phyloP scores from a whole-genome alignment of 2,329 filamentous ascomycete species.

The Pseudonectria foliicola region DNA sequence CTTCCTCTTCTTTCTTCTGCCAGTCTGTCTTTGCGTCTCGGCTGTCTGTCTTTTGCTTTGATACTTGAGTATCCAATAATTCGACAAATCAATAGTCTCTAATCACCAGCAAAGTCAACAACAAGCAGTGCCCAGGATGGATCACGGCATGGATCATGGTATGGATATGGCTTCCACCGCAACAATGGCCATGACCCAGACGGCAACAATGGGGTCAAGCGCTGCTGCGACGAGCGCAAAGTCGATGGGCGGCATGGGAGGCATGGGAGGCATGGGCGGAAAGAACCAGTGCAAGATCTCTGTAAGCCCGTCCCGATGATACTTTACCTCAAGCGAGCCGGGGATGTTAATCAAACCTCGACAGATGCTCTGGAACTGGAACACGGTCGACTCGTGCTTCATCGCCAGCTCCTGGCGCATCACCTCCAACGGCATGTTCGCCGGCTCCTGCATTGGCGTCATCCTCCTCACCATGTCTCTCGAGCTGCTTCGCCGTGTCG shows the following conservation, averaged over 20 bases:
- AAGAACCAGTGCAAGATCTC: conserved; percentile 31
- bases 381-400: conserved; percentile 65
- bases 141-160: conserved; percentile 1
- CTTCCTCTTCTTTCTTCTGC: no score
- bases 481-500: conserved; percentile 62
- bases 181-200: conserved; percentile 7
- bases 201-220: conserved; percentile 13
- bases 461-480: conserved; percentile 66
- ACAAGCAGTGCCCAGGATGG: neutral
- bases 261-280: conserved; percentile 10
- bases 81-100: no score
- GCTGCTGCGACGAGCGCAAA: conserved; percentile 8
- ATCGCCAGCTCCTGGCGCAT: conserved; percentile 64
- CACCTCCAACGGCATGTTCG: conserved; percentile 63
- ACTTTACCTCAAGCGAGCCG: neutral
- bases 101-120: neutral
- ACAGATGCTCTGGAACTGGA: conserved; percentile 77
- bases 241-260: conserved; percentile 11
- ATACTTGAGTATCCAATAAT: no score
- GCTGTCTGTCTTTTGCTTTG: no score
- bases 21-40: no score
- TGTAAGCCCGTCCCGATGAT: conserved; percentile 23
- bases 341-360: neutral
- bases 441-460: conserved; percentile 72
- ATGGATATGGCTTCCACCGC: conserved; percentile 10